Evolutionary conservation across 208 protist genomes (phyloP).

Genomic region (Trypanosoma conorhini): DNA sequence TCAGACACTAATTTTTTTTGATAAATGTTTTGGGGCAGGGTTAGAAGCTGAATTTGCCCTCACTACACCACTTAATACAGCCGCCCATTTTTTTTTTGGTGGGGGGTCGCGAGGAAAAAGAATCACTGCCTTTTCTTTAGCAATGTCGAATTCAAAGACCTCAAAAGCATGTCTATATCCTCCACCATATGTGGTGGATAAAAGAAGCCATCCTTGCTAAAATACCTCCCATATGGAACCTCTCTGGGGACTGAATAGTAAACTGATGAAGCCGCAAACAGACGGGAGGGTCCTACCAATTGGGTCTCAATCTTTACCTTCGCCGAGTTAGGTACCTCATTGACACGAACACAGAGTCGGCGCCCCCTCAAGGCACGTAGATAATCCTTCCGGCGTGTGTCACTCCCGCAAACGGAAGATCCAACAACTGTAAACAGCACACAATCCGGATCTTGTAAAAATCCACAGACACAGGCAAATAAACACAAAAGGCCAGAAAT

Average conservation of each 20-base stretch:
- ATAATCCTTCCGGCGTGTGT: slow-evolving; percentile 14
- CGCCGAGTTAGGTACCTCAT: slow-evolving; percentile 30
- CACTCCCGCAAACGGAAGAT: not conserved
- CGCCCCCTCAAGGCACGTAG: slow-evolving; percentile 35
- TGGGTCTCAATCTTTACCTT: slow-evolving; percentile 46
- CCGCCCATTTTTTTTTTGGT: not conserved
- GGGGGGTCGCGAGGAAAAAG: slow-evolving; percentile 1
- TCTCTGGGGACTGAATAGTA: slow-evolving; percentile 48
- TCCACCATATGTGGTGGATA: slow-evolving; percentile 63
- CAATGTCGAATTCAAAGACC: slow-evolving; percentile 5
- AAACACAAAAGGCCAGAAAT: not conserved
- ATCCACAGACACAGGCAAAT: slow-evolving; percentile 1
- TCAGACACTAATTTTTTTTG: not conserved
- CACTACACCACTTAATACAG: not conserved
- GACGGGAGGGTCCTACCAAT: slow-evolving; percentile 37
- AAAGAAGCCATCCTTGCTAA: slow-evolving; percentile 65
- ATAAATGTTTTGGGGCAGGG: not conserved
- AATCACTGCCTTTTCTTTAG: slow-evolving; percentile 28
- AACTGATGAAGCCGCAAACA: slow-evolving; percentile 34
- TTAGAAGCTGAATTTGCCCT: not conserved
- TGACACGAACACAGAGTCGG: slow-evolving; percentile 40
- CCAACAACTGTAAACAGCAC: slow-evolving; percentile 13
- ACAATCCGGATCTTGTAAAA: not conserved
- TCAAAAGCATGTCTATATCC: slow-evolving; percentile 43
- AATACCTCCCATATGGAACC: slow-evolving; percentile 69